Percentiles rank a stretch among this genome's conserved stretches.
Evolutionary conservation across 306 rosid species (phyloP).

Genomic region (Quercus ilex): DNA sequence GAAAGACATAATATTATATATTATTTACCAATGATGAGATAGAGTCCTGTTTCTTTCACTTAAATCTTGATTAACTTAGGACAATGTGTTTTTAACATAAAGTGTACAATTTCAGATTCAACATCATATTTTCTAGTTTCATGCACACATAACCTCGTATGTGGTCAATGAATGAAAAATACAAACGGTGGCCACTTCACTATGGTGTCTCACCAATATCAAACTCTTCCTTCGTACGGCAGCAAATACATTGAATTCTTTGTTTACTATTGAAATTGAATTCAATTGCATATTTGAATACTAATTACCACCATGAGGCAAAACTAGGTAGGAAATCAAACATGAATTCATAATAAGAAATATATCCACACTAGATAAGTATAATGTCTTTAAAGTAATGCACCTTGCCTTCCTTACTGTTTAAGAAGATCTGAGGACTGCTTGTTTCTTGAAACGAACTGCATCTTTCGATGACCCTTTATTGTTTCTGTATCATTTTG

Average conservation of each 20-base stretch:
- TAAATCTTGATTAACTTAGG: background rate
- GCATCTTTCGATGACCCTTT: slow-evolving; percentile 1
- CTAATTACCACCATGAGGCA: background rate
- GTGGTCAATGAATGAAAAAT: background rate
- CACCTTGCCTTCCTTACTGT: background rate
- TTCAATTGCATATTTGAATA: background rate
- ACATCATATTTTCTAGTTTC: background rate
- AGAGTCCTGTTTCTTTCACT: background rate
- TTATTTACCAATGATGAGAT: background rate
- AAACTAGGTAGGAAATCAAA: background rate
- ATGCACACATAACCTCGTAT: background rate
- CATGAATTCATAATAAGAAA: background rate
- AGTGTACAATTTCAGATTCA: background rate
- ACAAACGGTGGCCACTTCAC: background rate
- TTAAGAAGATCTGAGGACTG: slow-evolving; percentile 5
- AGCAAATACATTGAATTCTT: background rate
- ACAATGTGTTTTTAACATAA: background rate
- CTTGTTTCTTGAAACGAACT: background rate
- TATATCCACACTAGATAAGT: slow-evolving; percentile 17
- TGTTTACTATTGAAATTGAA: background rate
- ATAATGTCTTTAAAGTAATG: slow-evolving; percentile 11
- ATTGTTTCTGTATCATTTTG: slow-evolving; percentile 30
- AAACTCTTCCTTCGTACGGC: background rate
- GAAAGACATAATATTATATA: background rate
- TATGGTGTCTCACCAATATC: background rate